Evolutionary conservation across 2,329 filamentous ascomycete genomes (phyloP).

Genomic region (Gliomastix tumulicola): DNA sequence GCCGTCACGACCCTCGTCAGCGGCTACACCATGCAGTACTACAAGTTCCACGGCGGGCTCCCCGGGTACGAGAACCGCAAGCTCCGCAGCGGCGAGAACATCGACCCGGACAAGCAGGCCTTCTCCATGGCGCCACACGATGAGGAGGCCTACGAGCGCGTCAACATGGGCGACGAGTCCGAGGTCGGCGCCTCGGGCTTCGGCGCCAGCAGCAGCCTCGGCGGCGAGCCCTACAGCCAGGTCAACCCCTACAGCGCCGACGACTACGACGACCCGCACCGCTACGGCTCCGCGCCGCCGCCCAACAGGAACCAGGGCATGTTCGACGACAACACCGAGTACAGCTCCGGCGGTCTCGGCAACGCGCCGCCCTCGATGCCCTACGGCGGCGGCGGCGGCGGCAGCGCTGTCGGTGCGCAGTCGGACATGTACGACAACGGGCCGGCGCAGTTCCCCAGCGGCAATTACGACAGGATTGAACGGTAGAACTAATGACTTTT

Average conservation of each 20-base stretch:
- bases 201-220: constrained; percentile 13
- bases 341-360: constrained; percentile 22
- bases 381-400: constrained; percentile 16
- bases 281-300: constrained; percentile 28
- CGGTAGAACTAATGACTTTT: no score
- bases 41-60: constrained; percentile 52
- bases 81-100: constrained; percentile 38
- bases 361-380: constrained; percentile 1
- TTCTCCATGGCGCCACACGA: constrained; percentile 63
- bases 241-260: constrained; percentile 28
- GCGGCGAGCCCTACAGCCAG: constrained; percentile 24
- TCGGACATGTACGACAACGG: constrained; percentile 22
- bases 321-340: constrained; percentile 46
- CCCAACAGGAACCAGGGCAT: constrained; percentile 29
- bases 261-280: constrained; percentile 29
- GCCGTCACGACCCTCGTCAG: constrained; percentile 45
- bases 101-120: constrained; percentile 62
- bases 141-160: constrained; percentile 57
- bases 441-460: constrained; percentile 50
- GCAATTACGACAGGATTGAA: constrained; percentile 44
- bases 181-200: constrained; percentile 18
- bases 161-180: constrained; percentile 47
- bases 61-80: constrained; percentile 52
- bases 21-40: constrained; percentile 54
- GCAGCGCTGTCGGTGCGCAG: constrained; percentile 11